Evolutionary conservation across 805 yeast genomes (phyloP).

Genomic region (Cyberlindnera samutprakarnensis): DNA sequence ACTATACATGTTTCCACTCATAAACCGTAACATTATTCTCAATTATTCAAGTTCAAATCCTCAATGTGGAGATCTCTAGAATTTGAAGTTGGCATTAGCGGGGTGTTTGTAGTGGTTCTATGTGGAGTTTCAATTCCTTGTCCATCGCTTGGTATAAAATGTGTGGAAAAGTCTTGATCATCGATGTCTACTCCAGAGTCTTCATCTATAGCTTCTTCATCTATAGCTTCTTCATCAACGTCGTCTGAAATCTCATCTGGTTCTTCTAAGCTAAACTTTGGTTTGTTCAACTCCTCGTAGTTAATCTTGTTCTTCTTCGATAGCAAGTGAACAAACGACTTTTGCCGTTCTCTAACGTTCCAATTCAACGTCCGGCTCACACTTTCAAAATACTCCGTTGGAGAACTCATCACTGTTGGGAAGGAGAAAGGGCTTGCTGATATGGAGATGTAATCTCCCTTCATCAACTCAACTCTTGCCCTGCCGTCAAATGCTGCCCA

Average conservation of each 20-base stretch:
- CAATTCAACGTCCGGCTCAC: slow-evolving; percentile 84
- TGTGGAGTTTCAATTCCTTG: slow-evolving; percentile 21
- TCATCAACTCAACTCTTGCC: slow-evolving; percentile 67
- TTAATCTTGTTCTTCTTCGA: slow-evolving; percentile 48
- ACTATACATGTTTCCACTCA: too few species aligned
- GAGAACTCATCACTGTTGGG: slow-evolving; percentile 78
- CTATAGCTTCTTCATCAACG: slow-evolving; percentile 11
- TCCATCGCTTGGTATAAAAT: slow-evolving; percentile 21
- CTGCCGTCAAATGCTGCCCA: slow-evolving; percentile 98
- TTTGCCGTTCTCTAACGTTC: slow-evolving; percentile 88
- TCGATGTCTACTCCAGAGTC: slow-evolving; percentile 23
- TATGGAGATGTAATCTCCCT: slow-evolving; percentile 81
- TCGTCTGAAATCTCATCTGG: slow-evolving; percentile 17
- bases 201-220: slow-evolving; percentile 15
- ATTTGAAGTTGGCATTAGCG: slow-evolving; percentile 2
- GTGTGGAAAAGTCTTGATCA: slow-evolving; percentile 19
- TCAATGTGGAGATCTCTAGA: slow-evolving; percentile 1
- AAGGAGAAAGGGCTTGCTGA: slow-evolving; percentile 87
- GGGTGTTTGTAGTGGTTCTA: slow-evolving; percentile 7
- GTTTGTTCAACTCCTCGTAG: slow-evolving; percentile 24
- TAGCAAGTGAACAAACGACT: slow-evolving; percentile 59
- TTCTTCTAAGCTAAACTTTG: slow-evolving; percentile 20
- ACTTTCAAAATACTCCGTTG: slow-evolving; percentile 74
- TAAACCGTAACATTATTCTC: too few species aligned
- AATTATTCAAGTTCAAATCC: too few species aligned